Percentiles rank a stretch among this genome's conserved stretches.
Conservation (phyloP, 2,329 filamentous ascomycete genomes). For the Fusarium equiseti region DNA sequence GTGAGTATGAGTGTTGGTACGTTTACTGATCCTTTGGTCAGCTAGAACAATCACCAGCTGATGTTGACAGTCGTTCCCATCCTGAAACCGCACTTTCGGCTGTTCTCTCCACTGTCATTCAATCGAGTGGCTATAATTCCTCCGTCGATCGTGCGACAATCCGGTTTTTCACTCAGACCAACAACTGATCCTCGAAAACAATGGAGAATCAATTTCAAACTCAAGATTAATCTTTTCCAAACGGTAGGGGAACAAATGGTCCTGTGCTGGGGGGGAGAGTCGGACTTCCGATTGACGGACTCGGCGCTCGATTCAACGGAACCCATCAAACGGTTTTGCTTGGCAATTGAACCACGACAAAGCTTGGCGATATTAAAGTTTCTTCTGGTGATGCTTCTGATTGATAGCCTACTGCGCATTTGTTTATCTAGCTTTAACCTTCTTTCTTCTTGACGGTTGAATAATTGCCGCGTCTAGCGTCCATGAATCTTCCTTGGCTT, state of each 20-base stretch:
- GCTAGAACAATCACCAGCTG: neutral
- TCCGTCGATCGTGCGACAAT: constrained; percentile 30
- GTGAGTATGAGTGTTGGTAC: neutral
- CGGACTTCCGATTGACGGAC: constrained; percentile 21
- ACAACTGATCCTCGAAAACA: neutral
- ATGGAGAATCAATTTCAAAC: constrained; percentile 17
- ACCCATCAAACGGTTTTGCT: constrained; percentile 1
- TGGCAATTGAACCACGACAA: constrained; percentile 1
- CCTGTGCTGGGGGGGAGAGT: neutral
- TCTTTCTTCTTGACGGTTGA: neutral
- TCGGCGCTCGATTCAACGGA: constrained; percentile 1
- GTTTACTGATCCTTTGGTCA: neutral
- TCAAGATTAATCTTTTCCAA: constrained; percentile 1
- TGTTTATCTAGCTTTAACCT: constrained; percentile 8
- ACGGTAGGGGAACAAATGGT: neutral
- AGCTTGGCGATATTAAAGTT: constrained; percentile 28
- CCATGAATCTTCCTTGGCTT: neutral
- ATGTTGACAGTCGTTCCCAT: neutral
- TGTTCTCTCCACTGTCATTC: neutral
- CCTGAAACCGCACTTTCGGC: constrained; percentile 16
- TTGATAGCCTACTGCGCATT: neutral
- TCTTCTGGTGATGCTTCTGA: neutral
- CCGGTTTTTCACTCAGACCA: constrained; percentile 17
- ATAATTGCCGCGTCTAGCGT: constrained; percentile 3
- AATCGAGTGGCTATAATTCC: constrained; percentile 6